phyloP scores from a whole-genome alignment of 1,139 yeast species.

The Pichia sp. region DNA sequence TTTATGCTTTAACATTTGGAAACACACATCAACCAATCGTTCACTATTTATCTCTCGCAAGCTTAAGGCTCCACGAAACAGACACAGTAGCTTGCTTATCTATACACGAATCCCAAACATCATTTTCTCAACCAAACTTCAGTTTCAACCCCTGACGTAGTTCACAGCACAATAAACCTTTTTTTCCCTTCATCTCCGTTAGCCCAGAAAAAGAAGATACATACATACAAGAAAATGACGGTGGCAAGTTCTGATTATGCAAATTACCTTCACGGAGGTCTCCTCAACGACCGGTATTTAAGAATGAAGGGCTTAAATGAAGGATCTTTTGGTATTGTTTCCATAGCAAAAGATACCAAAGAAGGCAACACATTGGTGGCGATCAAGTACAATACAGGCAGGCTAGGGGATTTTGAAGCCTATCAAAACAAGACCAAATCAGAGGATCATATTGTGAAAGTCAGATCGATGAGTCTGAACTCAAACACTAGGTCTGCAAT shows the following conservation, averaged over 20 bases:
- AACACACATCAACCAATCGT: not conserved
- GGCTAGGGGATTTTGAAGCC: constrained; percentile 28
- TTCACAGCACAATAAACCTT: not conserved
- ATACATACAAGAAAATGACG: constrained; percentile 6
- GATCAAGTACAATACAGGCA: constrained; percentile 67
- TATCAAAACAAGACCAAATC: constrained; percentile 25
- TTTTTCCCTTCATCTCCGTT: not conserved
- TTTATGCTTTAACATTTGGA: not conserved
- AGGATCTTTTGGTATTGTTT: constrained; percentile 91
- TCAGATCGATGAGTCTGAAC: constrained; percentile 17
- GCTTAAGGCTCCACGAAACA: too few relatives aligned
- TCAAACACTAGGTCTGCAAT: constrained; percentile 19
- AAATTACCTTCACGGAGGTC: constrained; percentile 56
- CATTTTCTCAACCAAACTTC: not conserved
- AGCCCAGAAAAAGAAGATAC: not conserved
- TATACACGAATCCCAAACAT: not conserved
- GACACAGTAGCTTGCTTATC: too few relatives aligned
- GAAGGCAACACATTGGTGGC: constrained; percentile 61
- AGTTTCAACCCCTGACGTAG: not conserved
- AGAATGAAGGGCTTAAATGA: constrained; percentile 78
- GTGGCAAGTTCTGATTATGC: constrained; percentile 34
- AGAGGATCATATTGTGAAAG: constrained; percentile 11
- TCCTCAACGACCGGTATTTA: constrained; percentile 59
- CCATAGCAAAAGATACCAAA: constrained; percentile 70
- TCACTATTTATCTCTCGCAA: too few relatives aligned